Evolutionary conservation across 2,329 filamentous ascomycete species (phyloP).

Genomic region (Phialophora chinensis): DNA sequence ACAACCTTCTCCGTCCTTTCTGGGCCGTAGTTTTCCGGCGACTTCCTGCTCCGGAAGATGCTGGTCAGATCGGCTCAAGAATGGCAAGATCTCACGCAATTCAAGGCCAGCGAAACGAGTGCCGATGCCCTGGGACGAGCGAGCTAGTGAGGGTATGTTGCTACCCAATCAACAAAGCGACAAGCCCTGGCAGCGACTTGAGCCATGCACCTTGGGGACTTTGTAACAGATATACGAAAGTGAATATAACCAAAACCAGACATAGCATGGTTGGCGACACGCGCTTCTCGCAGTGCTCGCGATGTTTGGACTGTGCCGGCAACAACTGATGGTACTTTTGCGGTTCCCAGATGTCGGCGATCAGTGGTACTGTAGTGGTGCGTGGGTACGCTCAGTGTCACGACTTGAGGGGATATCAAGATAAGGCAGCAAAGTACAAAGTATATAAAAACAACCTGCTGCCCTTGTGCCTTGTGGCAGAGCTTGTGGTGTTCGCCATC

Average conservation of each 20-base stretch:
- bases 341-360: no score
- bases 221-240: conserved; percentile 1
- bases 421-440: not conserved
- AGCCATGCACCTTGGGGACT: not conserved
- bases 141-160: not conserved
- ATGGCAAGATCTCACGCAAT: conserved; percentile 12
- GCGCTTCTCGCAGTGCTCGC: not conserved
- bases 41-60: conserved; percentile 1
- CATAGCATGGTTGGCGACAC: not conserved
- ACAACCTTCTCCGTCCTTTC: conserved; percentile 1
- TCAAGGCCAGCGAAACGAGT: not conserved
- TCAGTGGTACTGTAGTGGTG: no score
- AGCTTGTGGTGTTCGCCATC: not conserved
- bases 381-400: not conserved
- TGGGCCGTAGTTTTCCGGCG: conserved; percentile 4
- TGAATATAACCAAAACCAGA: not conserved
- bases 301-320: not conserved
- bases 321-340: not conserved
- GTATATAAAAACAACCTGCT: not conserved
- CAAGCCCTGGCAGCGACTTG: not conserved
- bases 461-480: not conserved
- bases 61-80: conserved; percentile 10
- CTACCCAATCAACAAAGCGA: not conserved
- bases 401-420: not conserved
- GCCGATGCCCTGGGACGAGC: not conserved